Base-by-base conservation (phyloP, 2,329 filamentous ascomycete genomes). In the Stenocarpella maydis region DNA sequence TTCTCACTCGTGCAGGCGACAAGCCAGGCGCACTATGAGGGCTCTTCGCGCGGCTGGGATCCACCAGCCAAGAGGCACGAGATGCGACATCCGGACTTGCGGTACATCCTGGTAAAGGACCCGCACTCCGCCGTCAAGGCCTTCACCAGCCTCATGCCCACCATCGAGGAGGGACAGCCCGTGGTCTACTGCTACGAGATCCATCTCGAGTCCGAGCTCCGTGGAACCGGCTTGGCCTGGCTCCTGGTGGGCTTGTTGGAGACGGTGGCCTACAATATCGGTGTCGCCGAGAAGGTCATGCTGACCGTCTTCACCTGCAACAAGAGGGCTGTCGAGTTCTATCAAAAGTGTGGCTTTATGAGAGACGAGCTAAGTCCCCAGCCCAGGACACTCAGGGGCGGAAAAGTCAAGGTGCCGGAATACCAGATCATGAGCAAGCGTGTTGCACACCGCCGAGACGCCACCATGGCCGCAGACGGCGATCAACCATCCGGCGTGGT, bases 111-210 rank as follows among this genome's bases (percentile, higher is more conserved):
- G 4, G 85, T 92, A 60, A 83, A 83, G 71, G 77, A 79, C 12
- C 68, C 65, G 0, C 68, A 72, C 10, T 73, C 73, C 4, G 63
- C 53, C 43, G 73, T 90, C 10, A 77, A 79, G 21, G 89, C 84
- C 5, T 91, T 92, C 74, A 83, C 86, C 1, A 92, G 89, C n/a
- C 82, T 92, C 75, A 90, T 92, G 90, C 86, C 91, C n/a, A 91
- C 89, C 2, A 87, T 87, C 74, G 91, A 93, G 75, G 88, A 90
- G 71, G 84, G 85, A 1, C 80, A 88, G 69, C 83, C 89, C 0
- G 91, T 94, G 2, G 76, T 94, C 24, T 95, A 94, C 78, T 90
- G 92, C 77, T 95, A 94, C 77, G 92, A 95, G 79, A 88, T 95
- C 43, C 92, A 95, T 75, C 84, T 95, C 3, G 79, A 82, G 45